Evolutionary conservation across 2,329 filamentous ascomycete species (phyloP).

Genomic region (Aspergillus ochraceoroseus): DNA sequence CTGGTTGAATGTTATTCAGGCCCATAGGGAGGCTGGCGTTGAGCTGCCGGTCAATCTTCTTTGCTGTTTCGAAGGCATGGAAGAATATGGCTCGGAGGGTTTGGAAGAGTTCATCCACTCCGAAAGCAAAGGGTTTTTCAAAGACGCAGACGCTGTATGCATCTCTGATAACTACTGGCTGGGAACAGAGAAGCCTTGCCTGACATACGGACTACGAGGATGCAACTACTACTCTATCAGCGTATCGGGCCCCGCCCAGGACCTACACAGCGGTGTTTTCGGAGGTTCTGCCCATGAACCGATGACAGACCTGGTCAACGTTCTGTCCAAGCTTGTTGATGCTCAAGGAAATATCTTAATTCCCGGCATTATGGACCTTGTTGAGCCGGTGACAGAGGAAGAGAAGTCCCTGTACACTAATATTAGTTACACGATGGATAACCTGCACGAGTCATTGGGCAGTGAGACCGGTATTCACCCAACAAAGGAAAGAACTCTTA

Average conservation of each 20-base stretch:
- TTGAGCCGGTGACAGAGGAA: slow-evolving; percentile 78
- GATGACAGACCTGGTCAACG: slow-evolving; percentile 87
- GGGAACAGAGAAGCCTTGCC: slow-evolving; percentile 93
- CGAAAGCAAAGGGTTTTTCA: slow-evolving; percentile 92
- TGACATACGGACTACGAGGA: slow-evolving; percentile 93
- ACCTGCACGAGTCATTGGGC: slow-evolving; percentile 85
- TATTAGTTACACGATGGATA: slow-evolving; percentile 95
- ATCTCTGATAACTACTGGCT: slow-evolving; percentile 99
- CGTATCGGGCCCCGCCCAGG: slow-evolving; percentile 83
- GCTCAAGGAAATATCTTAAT: slow-evolving; percentile 88
- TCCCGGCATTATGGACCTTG: slow-evolving; percentile 88
- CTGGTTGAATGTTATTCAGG: slow-evolving; percentile 97
- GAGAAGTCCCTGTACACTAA: slow-evolving; percentile 82
- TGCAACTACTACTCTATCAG: slow-evolving; percentile 97
- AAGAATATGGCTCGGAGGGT: slow-evolving; percentile 96
- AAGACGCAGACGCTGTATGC: slow-evolving; percentile 91
- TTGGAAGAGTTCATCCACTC: slow-evolving; percentile 89
- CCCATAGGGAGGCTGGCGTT: slow-evolving; percentile 88
- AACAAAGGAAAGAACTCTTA: slow-evolving; percentile 86
- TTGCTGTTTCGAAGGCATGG: slow-evolving; percentile 99
- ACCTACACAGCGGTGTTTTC: slow-evolving; percentile 95
- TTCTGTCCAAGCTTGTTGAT: slow-evolving; percentile 81
- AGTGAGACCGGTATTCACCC: slow-evolving; percentile 80
- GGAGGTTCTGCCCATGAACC: slow-evolving; percentile 95
- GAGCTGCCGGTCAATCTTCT: slow-evolving; percentile 96